Evolutionary conservation across 306 rosid species (phyloP), one percentile per base, ranked within the genome.

Genomic region (Quercus glauca): DNA sequence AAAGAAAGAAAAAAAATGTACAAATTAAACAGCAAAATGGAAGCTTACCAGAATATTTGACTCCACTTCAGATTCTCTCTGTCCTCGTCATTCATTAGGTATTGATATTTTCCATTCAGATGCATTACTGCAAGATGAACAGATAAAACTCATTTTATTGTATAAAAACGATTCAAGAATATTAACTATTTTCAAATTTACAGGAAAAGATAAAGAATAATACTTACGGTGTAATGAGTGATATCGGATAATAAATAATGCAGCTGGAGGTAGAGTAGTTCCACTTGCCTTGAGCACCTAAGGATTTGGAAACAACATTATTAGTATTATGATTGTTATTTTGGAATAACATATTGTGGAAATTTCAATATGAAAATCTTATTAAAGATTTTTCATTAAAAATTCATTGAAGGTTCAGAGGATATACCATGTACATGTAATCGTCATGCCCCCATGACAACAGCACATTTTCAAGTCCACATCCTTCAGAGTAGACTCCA

Each of bases 361-460:
- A 45, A 45, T 45, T 3, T 45, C 4, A 45, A 45, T 45, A 45
- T 11, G 3, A 20, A 56, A 23, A 23, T 23, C 21, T 21, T 59
- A 59, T 59, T 10, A 59, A 25, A 25, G 35, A 17, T 25, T 61
- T 61, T 45, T 45, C 53, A 11, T 45, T 45, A 10, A 45, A 61
- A 25, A 11, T 25, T 13, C 9, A 23, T 25, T 25, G 35, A 61
- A 61, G 31, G 35, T 75, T 41, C 55, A 23, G 29, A 5, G 17
- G 13, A 81, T 83, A 67, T 25, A 87, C 90, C 86, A 82, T 3
- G 83, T 75, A 82, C 90, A 87, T 87, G 5, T 87, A 85, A 21
- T 82, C 88, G 58, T 87, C 90, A 72, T 87, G 90, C n/a, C 90
- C 90, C 86, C 86, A 87, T 52, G 90, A 77, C 87, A 85, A 80